Evolutionary conservation across 2,329 filamentous ascomycete genomes (phyloP).

Genomic region (Aspergillus bombycis): DNA sequence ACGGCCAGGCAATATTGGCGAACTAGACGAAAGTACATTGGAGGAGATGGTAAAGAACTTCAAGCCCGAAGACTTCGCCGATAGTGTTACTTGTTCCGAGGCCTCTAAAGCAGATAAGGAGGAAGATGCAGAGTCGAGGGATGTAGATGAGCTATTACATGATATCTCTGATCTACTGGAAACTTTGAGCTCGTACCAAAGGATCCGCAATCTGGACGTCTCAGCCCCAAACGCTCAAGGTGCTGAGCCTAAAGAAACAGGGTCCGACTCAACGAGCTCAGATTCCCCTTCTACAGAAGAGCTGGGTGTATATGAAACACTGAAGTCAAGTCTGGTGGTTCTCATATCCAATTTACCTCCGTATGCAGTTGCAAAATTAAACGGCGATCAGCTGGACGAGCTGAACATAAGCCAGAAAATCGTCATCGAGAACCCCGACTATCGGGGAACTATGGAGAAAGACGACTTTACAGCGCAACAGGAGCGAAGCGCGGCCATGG

Average conservation of each 20-base stretch:
- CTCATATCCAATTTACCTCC: slow-evolving; percentile 78
- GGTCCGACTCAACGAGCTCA: slow-evolving; percentile 43
- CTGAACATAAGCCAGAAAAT: slow-evolving; percentile 81
- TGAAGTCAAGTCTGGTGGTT: slow-evolving; percentile 74
- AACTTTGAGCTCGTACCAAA: slow-evolving; percentile 65
- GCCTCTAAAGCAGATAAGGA: slow-evolving; percentile 29
- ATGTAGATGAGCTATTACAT: slow-evolving; percentile 54
- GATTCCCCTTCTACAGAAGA: slow-evolving; percentile 60
- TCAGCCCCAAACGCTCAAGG: slow-evolving; percentile 29
- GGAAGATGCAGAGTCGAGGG: slow-evolving; percentile 20
- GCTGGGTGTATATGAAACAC: slow-evolving; percentile 66
- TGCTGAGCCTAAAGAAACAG: slow-evolving; percentile 35
- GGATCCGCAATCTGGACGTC: slow-evolving; percentile 57
- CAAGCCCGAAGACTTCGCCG: slow-evolving; percentile 39
- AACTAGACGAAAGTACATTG: slow-evolving; percentile 44
- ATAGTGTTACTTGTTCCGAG: slow-evolving; percentile 26
- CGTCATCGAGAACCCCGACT: slow-evolving; percentile 71
- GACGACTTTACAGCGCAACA: slow-evolving; percentile 67
- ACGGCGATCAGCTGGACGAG: slow-evolving; percentile 82
- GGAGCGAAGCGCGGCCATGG: slow-evolving; percentile 40
- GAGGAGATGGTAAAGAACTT: slow-evolving; percentile 48
- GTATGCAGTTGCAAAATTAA: slow-evolving; percentile 81
- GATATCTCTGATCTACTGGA: slow-evolving; percentile 64
- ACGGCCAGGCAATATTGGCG: slow-evolving; percentile 34
- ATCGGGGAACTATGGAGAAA: slow-evolving; percentile 80